phyloP scores from a whole-genome alignment of 495 filamentous ascomycete species.

The Aspergillus affinis region DNA sequence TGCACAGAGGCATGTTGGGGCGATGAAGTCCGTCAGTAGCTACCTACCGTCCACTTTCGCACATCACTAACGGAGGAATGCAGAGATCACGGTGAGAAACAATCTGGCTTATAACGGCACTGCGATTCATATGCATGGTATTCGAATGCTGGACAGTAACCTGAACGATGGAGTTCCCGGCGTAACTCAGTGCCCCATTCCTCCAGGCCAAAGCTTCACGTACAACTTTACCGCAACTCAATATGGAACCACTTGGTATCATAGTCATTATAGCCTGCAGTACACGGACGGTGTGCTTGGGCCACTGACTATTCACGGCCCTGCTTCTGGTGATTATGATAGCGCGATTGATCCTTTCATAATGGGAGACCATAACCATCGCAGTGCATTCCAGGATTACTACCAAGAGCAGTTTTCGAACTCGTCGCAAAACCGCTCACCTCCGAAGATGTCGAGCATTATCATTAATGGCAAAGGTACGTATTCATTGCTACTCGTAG shows the following conservation, averaged over 20 bases:
- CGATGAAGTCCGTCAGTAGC: conserved; percentile 4
- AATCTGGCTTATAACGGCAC: conserved; percentile 63
- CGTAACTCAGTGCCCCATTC: conserved; percentile 63
- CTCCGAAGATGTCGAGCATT: conserved; percentile 6
- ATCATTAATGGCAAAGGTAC: conserved; percentile 26
- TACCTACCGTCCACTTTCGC: background rate
- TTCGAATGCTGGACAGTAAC: conserved; percentile 43
- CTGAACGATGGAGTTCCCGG: conserved; percentile 63
- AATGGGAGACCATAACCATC: conserved; percentile 55
- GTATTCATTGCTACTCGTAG: background rate
- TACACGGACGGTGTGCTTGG: conserved; percentile 34
- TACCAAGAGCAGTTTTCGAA: conserved; percentile 7
- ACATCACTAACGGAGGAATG: background rate
- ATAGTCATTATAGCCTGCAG: conserved; percentile 66
- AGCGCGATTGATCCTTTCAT: conserved; percentile 57
- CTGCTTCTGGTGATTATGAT: conserved; percentile 61
- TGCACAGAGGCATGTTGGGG: conserved; percentile 20
- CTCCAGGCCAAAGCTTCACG: conserved; percentile 58
- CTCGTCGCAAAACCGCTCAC: background rate
- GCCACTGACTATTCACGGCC: conserved; percentile 33
- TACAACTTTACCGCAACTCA: conserved; percentile 73
- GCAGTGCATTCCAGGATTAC: conserved; percentile 12
- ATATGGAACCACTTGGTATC: conserved; percentile 74
- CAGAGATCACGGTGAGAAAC: conserved; percentile 23
- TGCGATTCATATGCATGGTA: conserved; percentile 49